phyloP scores from a whole-genome alignment of 116 monocot genomes.

The Papilionanthe hybrid region DNA sequence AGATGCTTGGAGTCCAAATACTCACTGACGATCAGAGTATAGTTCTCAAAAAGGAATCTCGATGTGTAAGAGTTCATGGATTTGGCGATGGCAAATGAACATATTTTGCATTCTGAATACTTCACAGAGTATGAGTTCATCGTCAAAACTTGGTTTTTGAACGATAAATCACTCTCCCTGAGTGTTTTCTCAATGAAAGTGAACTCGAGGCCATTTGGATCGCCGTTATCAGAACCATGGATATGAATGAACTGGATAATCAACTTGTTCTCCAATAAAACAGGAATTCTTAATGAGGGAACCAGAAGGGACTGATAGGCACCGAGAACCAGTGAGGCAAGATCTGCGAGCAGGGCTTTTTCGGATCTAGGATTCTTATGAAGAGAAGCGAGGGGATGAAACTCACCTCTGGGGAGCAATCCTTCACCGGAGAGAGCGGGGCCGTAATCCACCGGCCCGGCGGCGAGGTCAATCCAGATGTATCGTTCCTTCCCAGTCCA shows the following conservation, averaged over 20 bases:
- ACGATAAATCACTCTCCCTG: constrained; percentile 37
- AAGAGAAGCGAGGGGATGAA: constrained; percentile 67
- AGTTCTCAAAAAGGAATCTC: constrained; percentile 86
- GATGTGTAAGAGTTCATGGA: constrained; percentile 79
- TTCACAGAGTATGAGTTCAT: constrained; percentile 43
- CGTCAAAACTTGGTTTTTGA: constrained; percentile 46
- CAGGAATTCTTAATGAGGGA: constrained; percentile 71
- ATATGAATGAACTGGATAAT: constrained; percentile 63
- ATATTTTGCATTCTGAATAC: constrained; percentile 63
- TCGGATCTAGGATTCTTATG: constrained; percentile 56
- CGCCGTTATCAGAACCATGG: constrained; percentile 39
- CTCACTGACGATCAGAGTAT: constrained; percentile 88
- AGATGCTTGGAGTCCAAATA: constrained; percentile 83
- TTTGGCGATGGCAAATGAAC: constrained; percentile 62
- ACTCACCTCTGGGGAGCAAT: constrained; percentile 75
- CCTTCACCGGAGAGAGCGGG: constrained; percentile 85
- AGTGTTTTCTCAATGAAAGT: constrained; percentile 46
- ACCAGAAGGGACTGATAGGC: constrained; percentile 66
- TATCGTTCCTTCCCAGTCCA: constrained; percentile 66
- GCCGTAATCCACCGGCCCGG: constrained; percentile 83
- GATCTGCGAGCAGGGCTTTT: constrained; percentile 46
- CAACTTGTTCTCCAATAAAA: constrained; percentile 47
- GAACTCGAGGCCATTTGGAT: constrained; percentile 49
- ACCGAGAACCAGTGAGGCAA: constrained; percentile 60
- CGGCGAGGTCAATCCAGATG: constrained; percentile 79